Conservation (phyloP, 331 rosid genomes). For the Rhamnella rubrinervis region DNA sequence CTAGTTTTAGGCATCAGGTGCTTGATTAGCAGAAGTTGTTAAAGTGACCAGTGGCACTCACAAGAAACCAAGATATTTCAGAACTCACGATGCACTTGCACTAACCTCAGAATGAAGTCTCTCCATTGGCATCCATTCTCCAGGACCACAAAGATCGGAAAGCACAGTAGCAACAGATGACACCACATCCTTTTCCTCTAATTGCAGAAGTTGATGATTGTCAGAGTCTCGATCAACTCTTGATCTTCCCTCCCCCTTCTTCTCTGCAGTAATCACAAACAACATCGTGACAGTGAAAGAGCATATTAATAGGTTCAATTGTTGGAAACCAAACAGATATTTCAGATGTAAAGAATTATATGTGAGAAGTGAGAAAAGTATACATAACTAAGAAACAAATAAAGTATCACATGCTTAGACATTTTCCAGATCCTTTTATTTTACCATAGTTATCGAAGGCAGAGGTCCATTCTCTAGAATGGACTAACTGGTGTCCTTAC, state of each 20-base stretch:
- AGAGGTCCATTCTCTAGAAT: background rate
- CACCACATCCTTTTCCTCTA: constrained; percentile 96
- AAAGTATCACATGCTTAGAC: background rate
- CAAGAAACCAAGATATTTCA: background rate
- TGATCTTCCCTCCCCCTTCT: constrained; percentile 84
- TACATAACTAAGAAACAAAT: background rate
- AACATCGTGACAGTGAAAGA: constrained; percentile 18
- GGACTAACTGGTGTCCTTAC: background rate
- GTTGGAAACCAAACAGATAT: background rate
- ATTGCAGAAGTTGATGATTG: constrained; percentile 78
- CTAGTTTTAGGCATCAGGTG: background rate
- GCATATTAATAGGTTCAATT: background rate
- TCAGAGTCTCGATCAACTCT: constrained; percentile 87
- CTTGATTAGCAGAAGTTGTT: background rate
- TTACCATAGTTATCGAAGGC: background rate
- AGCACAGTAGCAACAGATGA: constrained; percentile 97
- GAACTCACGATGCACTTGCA: background rate
- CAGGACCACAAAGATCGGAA: constrained; percentile 97
- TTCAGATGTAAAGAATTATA: background rate
- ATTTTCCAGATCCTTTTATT: background rate
- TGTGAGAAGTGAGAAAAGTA: background rate
- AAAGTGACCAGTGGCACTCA: background rate
- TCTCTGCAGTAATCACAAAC: constrained; percentile 49
- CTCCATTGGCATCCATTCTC: constrained; percentile 99
- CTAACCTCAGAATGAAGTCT: constrained; percentile 89